Conservation (phyloP, 169 alveolate species). For the Condylostoma magnum region DNA sequence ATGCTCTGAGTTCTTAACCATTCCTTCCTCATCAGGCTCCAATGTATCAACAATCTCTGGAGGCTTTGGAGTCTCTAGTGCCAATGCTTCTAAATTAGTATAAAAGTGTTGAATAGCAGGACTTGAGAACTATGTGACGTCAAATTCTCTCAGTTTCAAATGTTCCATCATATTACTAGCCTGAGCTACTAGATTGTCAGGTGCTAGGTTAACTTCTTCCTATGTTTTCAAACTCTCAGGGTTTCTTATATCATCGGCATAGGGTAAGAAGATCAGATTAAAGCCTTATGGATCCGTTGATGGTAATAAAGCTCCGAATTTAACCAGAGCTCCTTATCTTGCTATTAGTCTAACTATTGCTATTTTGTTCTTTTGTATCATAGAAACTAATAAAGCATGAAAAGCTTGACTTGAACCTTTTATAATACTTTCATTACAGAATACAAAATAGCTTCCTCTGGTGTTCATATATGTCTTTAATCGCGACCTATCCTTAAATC, state of each 20-base stretch:
- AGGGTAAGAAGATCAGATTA: slow-evolving; percentile 74
- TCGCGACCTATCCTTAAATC: slow-evolving; percentile 68
- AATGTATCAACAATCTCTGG: slow-evolving; percentile 14
- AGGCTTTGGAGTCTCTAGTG: slow-evolving; percentile 16
- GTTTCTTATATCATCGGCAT: slow-evolving; percentile 84
- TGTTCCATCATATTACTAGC: slow-evolving; percentile 26
- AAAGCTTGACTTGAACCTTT: slow-evolving; percentile 72
- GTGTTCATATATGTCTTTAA: slow-evolving; percentile 79
- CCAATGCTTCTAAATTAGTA: slow-evolving; percentile 21
- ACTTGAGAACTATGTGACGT: background rate
- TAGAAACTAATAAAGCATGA: slow-evolving; percentile 74
- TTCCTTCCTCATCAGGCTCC: slow-evolving; percentile 29
- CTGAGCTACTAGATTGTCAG: background rate
- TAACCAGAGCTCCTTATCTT: slow-evolving; percentile 70
- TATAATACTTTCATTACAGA: slow-evolving; percentile 81
- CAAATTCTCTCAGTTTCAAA: slow-evolving; percentile 16
- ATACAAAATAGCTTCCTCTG: slow-evolving; percentile 78
- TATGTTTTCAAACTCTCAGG: slow-evolving; percentile 26
- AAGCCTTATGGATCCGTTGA: slow-evolving; percentile 53
- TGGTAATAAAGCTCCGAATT: slow-evolving; percentile 83
- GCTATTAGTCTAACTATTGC: slow-evolving; percentile 83
- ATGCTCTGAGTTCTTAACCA: background rate
- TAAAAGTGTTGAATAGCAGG: slow-evolving; percentile 29
- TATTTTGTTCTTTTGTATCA: slow-evolving; percentile 71
- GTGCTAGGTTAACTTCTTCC: slow-evolving; percentile 33